Evolutionary conservation across 75 land plant species (phyloP).

Genomic region (Selaginella moellendorffii): DNA sequence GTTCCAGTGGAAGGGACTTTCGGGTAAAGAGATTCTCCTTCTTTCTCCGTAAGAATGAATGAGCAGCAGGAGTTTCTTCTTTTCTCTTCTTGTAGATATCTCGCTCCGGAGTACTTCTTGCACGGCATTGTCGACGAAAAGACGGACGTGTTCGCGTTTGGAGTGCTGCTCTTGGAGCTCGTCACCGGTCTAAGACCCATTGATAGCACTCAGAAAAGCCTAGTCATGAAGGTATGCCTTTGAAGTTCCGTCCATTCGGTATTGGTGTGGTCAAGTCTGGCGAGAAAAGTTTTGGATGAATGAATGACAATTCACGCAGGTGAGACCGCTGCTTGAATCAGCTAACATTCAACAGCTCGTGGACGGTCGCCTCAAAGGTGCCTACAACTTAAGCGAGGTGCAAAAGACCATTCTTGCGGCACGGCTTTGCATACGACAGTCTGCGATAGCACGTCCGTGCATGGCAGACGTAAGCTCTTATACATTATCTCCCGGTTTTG

Average conservation of each 20-base stretch:
- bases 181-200: background rate
- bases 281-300: too few species aligned
- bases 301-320: background rate
- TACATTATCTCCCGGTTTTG: too few species aligned
- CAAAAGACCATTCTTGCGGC: background rate
- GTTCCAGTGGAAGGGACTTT: constrained; percentile 74
- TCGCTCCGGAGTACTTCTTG: constrained; percentile 4
- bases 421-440: background rate
- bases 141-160: constrained; percentile 6
- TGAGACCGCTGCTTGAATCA: background rate
- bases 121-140: constrained; percentile 8
- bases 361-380: background rate
- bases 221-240: background rate
- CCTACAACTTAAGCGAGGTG: background rate
- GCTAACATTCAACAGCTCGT: background rate
- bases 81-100: background rate
- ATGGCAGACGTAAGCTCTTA: constrained; percentile 6
- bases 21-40: constrained; percentile 34
- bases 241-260: too few species aligned
- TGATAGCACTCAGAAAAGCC: background rate
- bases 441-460: background rate
- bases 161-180: constrained; percentile 7
- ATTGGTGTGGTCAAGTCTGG: too few species aligned
- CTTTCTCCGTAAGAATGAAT: background rate
- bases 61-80: too few species aligned